These are phyloP conservation scores for Brassica carinata DNA, from an alignment of 345 rosid species.

Conservation along the genomic window DNA sequence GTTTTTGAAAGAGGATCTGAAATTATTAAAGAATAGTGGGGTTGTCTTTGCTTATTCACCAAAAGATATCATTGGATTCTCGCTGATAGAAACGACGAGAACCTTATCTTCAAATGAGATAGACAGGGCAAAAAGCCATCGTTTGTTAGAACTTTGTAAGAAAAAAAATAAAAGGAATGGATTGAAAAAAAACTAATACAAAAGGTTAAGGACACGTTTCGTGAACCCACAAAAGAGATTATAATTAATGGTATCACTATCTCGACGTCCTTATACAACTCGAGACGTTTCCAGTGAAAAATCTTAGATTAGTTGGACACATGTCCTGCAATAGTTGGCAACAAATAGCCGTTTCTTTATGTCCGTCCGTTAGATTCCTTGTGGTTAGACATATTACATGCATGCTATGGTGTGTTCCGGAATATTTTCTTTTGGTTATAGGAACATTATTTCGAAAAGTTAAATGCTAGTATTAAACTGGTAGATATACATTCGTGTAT, in stretches of 20 bases:
- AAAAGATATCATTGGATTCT: conserved; percentile 34
- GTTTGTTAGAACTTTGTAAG: conserved; percentile 25
- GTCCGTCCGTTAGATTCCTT: conserved; percentile 42
- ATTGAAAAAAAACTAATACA: neutral
- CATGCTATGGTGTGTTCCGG: conserved; percentile 17
- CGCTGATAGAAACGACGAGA: conserved; percentile 26
- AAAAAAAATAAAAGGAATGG: neutral
- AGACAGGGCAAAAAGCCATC: conserved; percentile 33
- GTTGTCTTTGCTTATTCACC: conserved; percentile 5
- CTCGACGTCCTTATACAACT: neutral
- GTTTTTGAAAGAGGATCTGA: neutral
- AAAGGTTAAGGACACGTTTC: conserved; percentile 31
- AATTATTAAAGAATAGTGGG: neutral
- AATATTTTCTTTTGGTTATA: conserved; percentile 19
- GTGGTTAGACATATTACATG: conserved; percentile 17
- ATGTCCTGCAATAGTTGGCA: conserved; percentile 5
- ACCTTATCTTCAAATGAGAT: conserved; percentile 36
- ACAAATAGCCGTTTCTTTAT: neutral
- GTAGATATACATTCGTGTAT: conserved; percentile 3
- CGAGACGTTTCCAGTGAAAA: conserved; percentile 30
- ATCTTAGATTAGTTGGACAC: conserved; percentile 20
- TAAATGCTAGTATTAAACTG: neutral
- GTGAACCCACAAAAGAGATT: conserved; percentile 23
- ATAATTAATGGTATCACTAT: conserved; percentile 28
- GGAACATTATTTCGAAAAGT: conserved; percentile 4